Percentiles rank a stretch among this genome's conserved stretches.
phyloP scores from a whole-genome alignment of 2,329 filamentous ascomycete genomes.

The Paecilomyces dactylethromorphus region DNA sequence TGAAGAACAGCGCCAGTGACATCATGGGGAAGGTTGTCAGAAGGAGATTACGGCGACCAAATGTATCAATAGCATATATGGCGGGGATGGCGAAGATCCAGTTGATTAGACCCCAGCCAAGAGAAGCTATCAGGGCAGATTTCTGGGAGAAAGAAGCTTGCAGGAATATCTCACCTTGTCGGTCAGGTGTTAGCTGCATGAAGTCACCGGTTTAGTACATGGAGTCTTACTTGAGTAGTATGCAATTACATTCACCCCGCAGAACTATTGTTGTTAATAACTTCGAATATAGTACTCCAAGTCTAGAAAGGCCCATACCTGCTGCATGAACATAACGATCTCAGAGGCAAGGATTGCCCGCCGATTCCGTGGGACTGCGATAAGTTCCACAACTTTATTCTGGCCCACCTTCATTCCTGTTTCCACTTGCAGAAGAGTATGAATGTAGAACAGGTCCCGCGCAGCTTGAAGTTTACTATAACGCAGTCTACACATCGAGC shows the following conservation, averaged over 20 bases:
- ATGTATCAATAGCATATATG: constrained; percentile 62
- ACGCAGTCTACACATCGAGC: constrained; percentile 37
- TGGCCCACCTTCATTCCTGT: constrained; percentile 45
- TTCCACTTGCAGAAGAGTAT: constrained; percentile 56
- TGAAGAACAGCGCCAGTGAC: constrained; percentile 47
- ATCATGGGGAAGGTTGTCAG: constrained; percentile 61
- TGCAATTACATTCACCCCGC: constrained; percentile 48
- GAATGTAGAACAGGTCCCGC: constrained; percentile 40
- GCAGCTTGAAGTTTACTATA: constrained; percentile 39
- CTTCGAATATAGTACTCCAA: neutral
- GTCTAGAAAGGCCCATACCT: constrained; percentile 28
- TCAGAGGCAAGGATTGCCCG: constrained; percentile 55
- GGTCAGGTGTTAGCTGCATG: neutral
- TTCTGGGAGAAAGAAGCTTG: constrained; percentile 45
- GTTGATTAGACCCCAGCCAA: constrained; percentile 58
- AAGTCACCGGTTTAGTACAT: neutral
- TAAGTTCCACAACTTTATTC: constrained; percentile 50
- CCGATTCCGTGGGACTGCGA: constrained; percentile 56
- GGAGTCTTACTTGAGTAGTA: constrained; percentile 44
- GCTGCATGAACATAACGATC: constrained; percentile 63
- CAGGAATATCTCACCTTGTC: constrained; percentile 50
- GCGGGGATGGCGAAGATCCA: constrained; percentile 59
- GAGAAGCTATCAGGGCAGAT: constrained; percentile 49
- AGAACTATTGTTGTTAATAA: constrained; percentile 27
- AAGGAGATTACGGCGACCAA: constrained; percentile 58